These are phyloP conservation scores for Debaryomyces maramus DNA, from an alignment of 805 yeast genomes.

Conservation along the genomic window DNA sequence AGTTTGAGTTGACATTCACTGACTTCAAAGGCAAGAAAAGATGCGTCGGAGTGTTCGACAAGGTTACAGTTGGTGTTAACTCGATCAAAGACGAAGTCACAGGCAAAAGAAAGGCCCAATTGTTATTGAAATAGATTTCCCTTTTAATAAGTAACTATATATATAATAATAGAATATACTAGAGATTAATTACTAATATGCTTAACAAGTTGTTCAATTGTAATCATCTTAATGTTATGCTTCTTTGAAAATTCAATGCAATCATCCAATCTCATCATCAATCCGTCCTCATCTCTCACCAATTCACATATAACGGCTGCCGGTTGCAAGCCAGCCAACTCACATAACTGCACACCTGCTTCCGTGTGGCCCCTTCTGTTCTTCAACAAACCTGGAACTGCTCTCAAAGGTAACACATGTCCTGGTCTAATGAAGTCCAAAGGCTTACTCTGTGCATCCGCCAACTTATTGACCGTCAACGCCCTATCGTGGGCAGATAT, in stretches of 20 bases:
- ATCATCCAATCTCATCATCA: constrained; percentile 92
- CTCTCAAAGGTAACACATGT: constrained; percentile 89
- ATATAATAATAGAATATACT: not conserved
- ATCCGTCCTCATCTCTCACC: constrained; percentile 89
- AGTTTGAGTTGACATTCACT: constrained; percentile 65
- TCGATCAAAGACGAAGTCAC: constrained; percentile 82
- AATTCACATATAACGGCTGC: constrained; percentile 94
- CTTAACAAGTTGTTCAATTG: constrained; percentile 71
- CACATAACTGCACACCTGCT: constrained; percentile 88
- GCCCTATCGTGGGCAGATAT: constrained; percentile 94
- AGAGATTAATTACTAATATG: constrained; percentile 34
- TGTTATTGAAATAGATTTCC: constrained; percentile 48
- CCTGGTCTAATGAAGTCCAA: constrained; percentile 87
- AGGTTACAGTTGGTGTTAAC: constrained; percentile 77
- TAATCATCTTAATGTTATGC: constrained; percentile 66
- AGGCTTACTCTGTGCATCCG: constrained; percentile 56
- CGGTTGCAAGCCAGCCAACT: constrained; percentile 72
- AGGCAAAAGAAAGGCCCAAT: constrained; percentile 89
- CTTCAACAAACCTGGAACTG: constrained; percentile 79
- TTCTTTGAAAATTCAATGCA: constrained; percentile 68
- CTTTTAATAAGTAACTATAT: not conserved
- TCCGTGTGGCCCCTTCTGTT: constrained; percentile 95
- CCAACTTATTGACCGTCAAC: constrained; percentile 71
- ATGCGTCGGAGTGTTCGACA: constrained; percentile 74
- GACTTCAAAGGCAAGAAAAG: constrained; percentile 44